phyloP scores from a whole-genome alignment of 176 grass and related monocot genomes.

The Elymus sibiricus region DNA sequence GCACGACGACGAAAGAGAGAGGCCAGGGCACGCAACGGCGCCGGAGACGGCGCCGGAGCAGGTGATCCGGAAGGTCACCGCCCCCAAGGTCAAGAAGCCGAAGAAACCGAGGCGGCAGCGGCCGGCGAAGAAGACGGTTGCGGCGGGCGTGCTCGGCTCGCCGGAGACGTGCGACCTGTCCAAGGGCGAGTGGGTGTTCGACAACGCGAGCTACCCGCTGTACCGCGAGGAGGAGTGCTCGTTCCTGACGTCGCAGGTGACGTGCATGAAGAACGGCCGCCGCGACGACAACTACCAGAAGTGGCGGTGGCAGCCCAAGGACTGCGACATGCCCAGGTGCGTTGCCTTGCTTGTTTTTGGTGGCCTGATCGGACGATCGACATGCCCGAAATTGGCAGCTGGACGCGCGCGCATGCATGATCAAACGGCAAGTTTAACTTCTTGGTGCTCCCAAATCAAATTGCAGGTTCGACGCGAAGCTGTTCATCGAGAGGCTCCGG shows the following conservation, averaged over 20 bases:
- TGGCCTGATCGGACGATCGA: too few relatives aligned
- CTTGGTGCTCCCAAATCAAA: too few relatives aligned
- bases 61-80: neutral
- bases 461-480: slow-evolving; percentile 70
- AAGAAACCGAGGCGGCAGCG: slow-evolving; percentile 10
- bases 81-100: neutral
- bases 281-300: slow-evolving; percentile 84
- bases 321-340: slow-evolving; percentile 72
- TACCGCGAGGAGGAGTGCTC: slow-evolving; percentile 72
- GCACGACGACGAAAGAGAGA: neutral
- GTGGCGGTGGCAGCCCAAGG: slow-evolving; percentile 85
- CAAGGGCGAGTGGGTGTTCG: slow-evolving; percentile 73
- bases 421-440: neutral
- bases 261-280: slow-evolving; percentile 89
- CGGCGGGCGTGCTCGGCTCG: slow-evolving; percentile 34
- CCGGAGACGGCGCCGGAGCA: neutral
- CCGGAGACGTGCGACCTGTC: slow-evolving; percentile 68
- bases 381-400: neutral
- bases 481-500: slow-evolving; percentile 68
- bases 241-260: slow-evolving; percentile 83
- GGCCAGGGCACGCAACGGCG: neutral
- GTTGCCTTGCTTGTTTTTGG: too few relatives aligned
- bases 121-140: slow-evolving; percentile 39
- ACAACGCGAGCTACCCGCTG: slow-evolving; percentile 66
- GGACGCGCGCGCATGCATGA: neutral